Evolutionary conservation across 495 filamentous ascomycete species (phyloP).

Genomic region (Usnea hakonensis): DNA sequence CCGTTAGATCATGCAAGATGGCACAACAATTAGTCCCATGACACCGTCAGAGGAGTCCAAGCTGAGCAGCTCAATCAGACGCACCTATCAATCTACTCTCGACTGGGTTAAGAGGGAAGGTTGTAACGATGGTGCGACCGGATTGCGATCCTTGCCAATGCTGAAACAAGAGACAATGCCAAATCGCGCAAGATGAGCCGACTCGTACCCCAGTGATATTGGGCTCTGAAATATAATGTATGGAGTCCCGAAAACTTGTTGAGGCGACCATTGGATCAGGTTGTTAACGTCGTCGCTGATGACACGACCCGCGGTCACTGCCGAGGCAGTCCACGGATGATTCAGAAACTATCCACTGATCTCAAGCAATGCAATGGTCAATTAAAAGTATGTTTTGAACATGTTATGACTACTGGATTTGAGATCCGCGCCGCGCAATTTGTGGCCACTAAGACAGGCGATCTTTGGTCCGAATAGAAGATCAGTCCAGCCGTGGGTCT

Average conservation of each 20-base stretch:
- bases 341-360: neutral
- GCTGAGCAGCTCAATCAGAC: neutral
- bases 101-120: neutral
- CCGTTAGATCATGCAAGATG: neutral
- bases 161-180: neutral
- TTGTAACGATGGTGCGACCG: neutral
- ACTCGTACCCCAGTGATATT: neutral
- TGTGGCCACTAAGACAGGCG: neutral
- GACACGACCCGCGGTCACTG: neutral
- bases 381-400: neutral
- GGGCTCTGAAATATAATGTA: neutral
- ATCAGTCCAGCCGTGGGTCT: neutral
- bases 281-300: neutral
- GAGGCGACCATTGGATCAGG: neutral
- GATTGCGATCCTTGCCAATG: neutral
- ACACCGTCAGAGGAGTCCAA: neutral
- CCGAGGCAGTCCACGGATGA: neutral
- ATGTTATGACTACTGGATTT: neutral
- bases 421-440: neutral
- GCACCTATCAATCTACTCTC: neutral
- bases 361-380: neutral
- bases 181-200: neutral
- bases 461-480: neutral
- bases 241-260: no score
- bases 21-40: neutral